These are phyloP conservation scores for Mycena sp. DNA, from an alignment of 1,284 basidiomycete genomes.

Conservation along the genomic window DNA sequence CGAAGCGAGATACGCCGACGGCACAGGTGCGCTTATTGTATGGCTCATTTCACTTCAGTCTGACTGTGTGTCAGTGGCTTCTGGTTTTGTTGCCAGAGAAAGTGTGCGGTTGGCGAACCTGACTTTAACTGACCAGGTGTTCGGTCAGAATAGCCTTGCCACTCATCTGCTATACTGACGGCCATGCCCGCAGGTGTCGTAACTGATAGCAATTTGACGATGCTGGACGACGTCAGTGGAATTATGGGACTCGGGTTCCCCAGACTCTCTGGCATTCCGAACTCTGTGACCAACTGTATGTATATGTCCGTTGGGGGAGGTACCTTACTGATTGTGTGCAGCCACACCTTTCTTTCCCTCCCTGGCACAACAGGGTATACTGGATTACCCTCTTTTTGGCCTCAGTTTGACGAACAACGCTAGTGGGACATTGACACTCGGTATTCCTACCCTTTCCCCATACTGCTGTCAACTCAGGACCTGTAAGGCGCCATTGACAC, in stretches of 20 bases:
- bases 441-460: slow-evolving; percentile 43
- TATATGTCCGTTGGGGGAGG: slow-evolving; percentile 4
- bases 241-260: slow-evolving; percentile 80
- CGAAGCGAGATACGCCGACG: slow-evolving; percentile 69
- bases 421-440: slow-evolving; percentile 70
- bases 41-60: neutral
- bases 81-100: slow-evolving; percentile 76
- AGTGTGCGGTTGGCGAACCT: slow-evolving; percentile 66
- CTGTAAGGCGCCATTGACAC: slow-evolving; percentile 74
- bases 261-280: slow-evolving; percentile 69
- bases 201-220: slow-evolving; percentile 66
- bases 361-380: slow-evolving; percentile 66
- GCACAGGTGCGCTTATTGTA: slow-evolving; percentile 58
- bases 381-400: slow-evolving; percentile 80
- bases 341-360: slow-evolving; percentile 73
- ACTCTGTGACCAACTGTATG: slow-evolving; percentile 60
- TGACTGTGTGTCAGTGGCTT: slow-evolving; percentile 55
- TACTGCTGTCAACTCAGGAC: slow-evolving; percentile 6
- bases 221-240: slow-evolving; percentile 72
- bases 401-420: slow-evolving; percentile 67
- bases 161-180: slow-evolving; percentile 7
- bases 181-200: slow-evolving; percentile 57
- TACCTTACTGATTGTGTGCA: slow-evolving; percentile 35
- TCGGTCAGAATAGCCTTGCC: slow-evolving; percentile 59
- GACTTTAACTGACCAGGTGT: slow-evolving; percentile 64